Evolutionary conservation across 176 grass and related monocot genomes (phyloP).

Genomic region (Calamus simplicifolius): DNA sequence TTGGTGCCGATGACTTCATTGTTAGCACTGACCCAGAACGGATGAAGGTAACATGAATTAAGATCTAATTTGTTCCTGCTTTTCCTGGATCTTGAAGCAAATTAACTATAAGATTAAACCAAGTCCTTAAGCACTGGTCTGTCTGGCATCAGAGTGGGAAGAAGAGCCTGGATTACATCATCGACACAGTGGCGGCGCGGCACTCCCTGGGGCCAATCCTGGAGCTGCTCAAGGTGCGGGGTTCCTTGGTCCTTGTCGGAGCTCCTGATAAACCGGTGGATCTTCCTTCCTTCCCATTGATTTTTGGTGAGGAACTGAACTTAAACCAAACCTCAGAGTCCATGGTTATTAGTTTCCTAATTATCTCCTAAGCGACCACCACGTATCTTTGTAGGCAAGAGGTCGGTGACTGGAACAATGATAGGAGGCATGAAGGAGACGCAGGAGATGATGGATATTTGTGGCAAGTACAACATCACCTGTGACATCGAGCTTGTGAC

Average conservation of each 20-base stretch:
- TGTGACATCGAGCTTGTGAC: conserved; percentile 64
- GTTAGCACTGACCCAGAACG: conserved; percentile 39
- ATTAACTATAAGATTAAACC: too few relatives aligned
- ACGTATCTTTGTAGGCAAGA: conserved; percentile 32
- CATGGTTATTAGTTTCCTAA: too few relatives aligned
- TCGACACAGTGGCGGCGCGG: conserved; percentile 60
- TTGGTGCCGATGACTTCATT: conserved; percentile 51
- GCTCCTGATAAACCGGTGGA: conserved; percentile 74
- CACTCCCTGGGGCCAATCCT: conserved; percentile 71
- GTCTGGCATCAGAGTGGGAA: conserved; percentile 13
- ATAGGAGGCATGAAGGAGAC: conserved; percentile 71
- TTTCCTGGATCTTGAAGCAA: too few relatives aligned
- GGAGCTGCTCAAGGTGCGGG: conserved; percentile 69
- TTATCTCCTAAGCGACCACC: too few relatives aligned
- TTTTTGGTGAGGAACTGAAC: conserved; percentile 42
- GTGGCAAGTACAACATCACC: conserved; percentile 51
- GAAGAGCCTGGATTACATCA: conserved; percentile 63
- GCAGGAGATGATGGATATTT: conserved; percentile 85
- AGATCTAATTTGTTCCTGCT: too few relatives aligned
- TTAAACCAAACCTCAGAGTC: not conserved
- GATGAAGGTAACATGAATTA: conserved; percentile 47
- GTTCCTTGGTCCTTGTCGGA: conserved; percentile 55
- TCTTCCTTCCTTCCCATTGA: conserved; percentile 79
- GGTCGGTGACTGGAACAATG: conserved; percentile 70
- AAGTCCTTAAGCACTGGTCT: too few relatives aligned